Base-by-base conservation (phyloP, 2,329 filamentous ascomycete species). In the Didymellaceae sp. region DNA sequence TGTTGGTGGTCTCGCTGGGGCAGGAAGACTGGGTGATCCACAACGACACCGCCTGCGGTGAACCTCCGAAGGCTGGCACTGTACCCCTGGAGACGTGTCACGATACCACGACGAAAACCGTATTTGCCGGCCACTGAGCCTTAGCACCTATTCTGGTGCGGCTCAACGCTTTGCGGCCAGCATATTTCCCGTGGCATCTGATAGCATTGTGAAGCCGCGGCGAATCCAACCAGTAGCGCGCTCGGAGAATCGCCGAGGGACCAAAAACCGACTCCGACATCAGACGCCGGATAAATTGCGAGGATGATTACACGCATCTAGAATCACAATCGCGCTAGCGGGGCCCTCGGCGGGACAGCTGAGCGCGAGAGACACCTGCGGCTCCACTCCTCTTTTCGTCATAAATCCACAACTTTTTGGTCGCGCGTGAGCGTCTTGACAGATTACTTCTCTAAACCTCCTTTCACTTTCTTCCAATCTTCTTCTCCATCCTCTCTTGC, bases 1-100 rank as follows among this genome's bases (percentile, higher is more conserved):
- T 91, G 88, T 62, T 90, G 87, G 87, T 84, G 86, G 81, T 86
- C 83, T 6, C 74, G 88, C 2, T 90, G 78, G 78, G 77, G 63
- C 28, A 74, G 75, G 53, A 49, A 54, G 52, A 54, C 47, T 35
- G 45, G 39, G 35, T 52, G 55, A 52, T 43, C 42, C 48, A 52
- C 43, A 38, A 22, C 30, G 51, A 48, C 54, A 56, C 52, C 54
- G 59, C 50, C 46, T 31, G 25, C 50, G 45, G 44, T 26, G 24
- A 46, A 46, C 42, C 31, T 42, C 42, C 48, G 48, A 46, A 28
- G 38, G n/a, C 21, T 41, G 42, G 24, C 14, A 42, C 30, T 14
- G 26, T 20, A 24, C 18, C n/a, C 40, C 21, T 41, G 42, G 16
- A n/a, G 20, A 16, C 32, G 38, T 26, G 38, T 41, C 42, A 52